Evolutionary conservation across 2,329 filamentous ascomycete genomes (phyloP), one percentile per base, ranked within the genome.

Genomic region (Elsinoe perseae): DNA sequence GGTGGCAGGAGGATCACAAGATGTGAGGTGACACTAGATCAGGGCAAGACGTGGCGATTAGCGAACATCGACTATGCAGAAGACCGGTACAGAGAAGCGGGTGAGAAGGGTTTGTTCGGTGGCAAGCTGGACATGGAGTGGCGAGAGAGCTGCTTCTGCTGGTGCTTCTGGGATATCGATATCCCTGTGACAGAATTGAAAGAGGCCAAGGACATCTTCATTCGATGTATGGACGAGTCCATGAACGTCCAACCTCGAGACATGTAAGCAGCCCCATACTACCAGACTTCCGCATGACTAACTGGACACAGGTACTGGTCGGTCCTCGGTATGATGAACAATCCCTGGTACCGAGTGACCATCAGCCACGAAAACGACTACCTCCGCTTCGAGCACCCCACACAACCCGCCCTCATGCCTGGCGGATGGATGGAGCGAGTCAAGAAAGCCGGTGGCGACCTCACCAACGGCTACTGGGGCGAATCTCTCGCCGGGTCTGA

Each of bases 261-360:
- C 65, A 93, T 95, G 88, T 34, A 6, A 10, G 12, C 16, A 5
- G 10, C 4, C 27, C 18, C 4, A 21, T 32, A 3, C 16, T 32
- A 34, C 14, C 3, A 34, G 27, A 6, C 10, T 3, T n/a, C n/a
- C n/a, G n/a, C n/a, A 12, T 20, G 28, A 30, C 46, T 52, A 38
- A 52, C 25, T 8, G 4, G 7, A 6, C 8, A 9, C 30, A 52
- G 48, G 48, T 95, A 95, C 72, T 96, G 91, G 91, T 90, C 83
- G 59, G 89, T 95, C 1, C 74, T 95, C 36, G 90, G 91, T 0
- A 96, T 96, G 91, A 95, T 96, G 91, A 95, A 95, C 72, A 95
- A 95, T 64, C 87, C 89, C 0, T 96, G 91, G 91, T 96, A 86
- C 69, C 80, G 91, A 4, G 80, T 96, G 1, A 81, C 84, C 1